phyloP scores from a whole-genome alignment of 352 stramenopile genomes.

The Phytophthora brassicae region DNA sequence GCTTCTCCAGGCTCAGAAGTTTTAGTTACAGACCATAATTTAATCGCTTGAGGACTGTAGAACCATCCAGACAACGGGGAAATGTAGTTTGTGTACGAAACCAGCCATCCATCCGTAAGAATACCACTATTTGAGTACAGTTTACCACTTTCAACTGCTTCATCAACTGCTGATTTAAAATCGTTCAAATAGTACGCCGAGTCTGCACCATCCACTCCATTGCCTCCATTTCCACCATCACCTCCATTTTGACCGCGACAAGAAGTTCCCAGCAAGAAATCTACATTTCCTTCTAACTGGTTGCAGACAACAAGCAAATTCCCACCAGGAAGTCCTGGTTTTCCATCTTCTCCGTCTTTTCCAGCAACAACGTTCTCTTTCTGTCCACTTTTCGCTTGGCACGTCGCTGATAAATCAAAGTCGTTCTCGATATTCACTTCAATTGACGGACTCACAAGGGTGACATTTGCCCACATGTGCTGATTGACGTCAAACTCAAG shows the following conservation, averaged over 20 bases:
- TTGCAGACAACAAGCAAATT: conserved; percentile 12
- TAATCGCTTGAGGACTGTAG: conserved; percentile 1
- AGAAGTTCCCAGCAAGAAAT: conserved; percentile 3
- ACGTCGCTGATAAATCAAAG: conserved; percentile 11
- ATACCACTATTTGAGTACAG: too few relatives aligned
- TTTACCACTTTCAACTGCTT: neutral
- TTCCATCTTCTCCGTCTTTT: conserved; percentile 1
- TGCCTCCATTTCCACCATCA: conserved; percentile 14
- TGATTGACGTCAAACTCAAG: conserved; percentile 12
- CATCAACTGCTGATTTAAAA: neutral
- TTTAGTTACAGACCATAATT: neutral
- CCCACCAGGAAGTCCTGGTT: conserved; percentile 16
- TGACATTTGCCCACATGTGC: conserved; percentile 17
- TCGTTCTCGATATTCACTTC: neutral
- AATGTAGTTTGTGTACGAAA: neutral
- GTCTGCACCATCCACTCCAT: conserved; percentile 12
- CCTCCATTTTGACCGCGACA: conserved; percentile 11
- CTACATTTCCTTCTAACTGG: conserved; percentile 3
- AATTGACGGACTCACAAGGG: conserved; percentile 11
- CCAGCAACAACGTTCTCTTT: neutral
- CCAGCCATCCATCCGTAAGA: neutral
- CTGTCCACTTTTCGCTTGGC: neutral
- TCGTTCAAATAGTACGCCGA: neutral
- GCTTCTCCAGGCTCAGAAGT: neutral
- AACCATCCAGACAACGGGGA: conserved; percentile 2